Base-by-base conservation (phyloP, 73 alveolate genomes). In the Diophrys sp. region DNA sequence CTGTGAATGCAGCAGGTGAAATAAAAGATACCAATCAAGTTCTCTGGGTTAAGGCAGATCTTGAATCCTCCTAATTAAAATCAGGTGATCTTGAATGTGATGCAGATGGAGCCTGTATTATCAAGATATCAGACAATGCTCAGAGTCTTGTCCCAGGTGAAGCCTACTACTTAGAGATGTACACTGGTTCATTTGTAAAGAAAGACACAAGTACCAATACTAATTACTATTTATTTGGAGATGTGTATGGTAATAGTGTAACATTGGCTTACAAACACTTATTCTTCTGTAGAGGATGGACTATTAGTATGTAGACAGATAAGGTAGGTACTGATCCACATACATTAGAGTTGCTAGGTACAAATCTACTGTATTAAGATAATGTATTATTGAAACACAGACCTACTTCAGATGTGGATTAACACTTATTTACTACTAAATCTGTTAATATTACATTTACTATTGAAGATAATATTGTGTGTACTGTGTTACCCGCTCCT, bases 221-320 rank as follows among this genome's bases (percentile, higher is more conserved):
- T 44, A 44, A 44, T 5, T 44, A 44, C 18, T 44, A 44, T 44
- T 18, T 44, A 44, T 44, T 44, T 18, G 62, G 62, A 44, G 62
- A 44, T 44, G n/a, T n/a, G n/a, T n/a, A n/a, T n/a, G 62, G 18
- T 44, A 18, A 44, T 44, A 44, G 18, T 44, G 62, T 44, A 5
- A 11, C 5, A 44, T 11, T 44, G 62, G 62, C 18, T 18, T 83
- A 83, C 55, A 76, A 83, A 26, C 91, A 83, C 53, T 30, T 83
- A 31, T 83, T 83, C 71, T 71, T 76, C 75, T 83, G 83, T 29
- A 83, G 91, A 75, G n/a, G 76, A 25, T 83, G 77, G 70, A 69
- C 14, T 34, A 54, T 83, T 26, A 26, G 23, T 44, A 5, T 11
- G 18, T 18, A 11, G 18, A 11, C 18, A 44, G 62, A 44, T 18